Evolutionary conservation across 2,329 filamentous ascomycete species (phyloP), one percentile per base, ranked within the genome.

Genomic region (Neopestalotiopsis sp.): DNA sequence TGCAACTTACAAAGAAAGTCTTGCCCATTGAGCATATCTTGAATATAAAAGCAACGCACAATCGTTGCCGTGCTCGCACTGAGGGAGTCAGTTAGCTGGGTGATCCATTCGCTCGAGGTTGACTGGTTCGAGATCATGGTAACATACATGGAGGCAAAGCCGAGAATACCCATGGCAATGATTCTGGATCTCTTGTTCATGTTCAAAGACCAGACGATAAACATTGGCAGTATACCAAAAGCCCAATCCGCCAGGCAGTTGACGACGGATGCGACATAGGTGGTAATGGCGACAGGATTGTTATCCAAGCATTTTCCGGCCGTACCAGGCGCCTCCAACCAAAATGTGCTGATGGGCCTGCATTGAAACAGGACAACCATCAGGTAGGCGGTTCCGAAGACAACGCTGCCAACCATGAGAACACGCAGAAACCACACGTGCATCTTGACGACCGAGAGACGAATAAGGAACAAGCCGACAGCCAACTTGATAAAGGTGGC

Each of bases 101-200:
- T 62, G 38, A 14, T 62, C 34, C 34, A 49, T 64, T 17, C 20
- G 20, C 13, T 40, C 12, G 1, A 34, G 20, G n/a, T 28, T 14
- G 9, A 28, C n/a, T 24, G 40, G 20, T 13, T 7, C 24, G 2
- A 20, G 4, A 24, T 4, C 28, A 5, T 1, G 24, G 5, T 45
- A 12, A 64, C 61, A 42, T 32, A 64, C 67, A 69, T 69, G 10
- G 67, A 63, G 24, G 67, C 67, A 69, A 69, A 69, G n/a, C 63
- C 64, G 4, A 69, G 58, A 6, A 69, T 45, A 32, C 63, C 66
- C 34, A 45, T 61, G 57, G 66, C 67, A 20, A 66, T 49, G n/a
- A 66, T 56, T 42, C 63, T 69, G 24, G 42, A 45, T 6, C 38
- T 40, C 49, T 60, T 62, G 38, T 63, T 52, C 17, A 69, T 66